Base-by-base conservation (phyloP, 257 asterid species). In the Jasminum sambac region DNA sequence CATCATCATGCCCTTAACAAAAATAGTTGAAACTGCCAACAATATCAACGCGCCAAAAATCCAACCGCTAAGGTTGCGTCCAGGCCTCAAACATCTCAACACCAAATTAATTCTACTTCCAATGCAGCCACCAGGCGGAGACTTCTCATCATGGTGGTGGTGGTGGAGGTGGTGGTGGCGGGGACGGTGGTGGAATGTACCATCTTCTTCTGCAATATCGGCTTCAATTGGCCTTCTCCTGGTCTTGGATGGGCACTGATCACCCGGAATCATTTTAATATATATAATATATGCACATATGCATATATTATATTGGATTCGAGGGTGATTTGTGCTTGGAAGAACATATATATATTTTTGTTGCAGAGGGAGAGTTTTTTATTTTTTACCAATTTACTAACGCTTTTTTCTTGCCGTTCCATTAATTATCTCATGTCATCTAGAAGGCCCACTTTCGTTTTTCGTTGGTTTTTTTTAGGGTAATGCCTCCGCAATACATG, bases 401-500 rank as follows among this genome's bases (percentile, higher is more conserved):
- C 62, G 62, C 34, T 21, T 13, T 4, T 55, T 55, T 55, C 80
- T 58, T 65, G 69, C 44, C 50, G 65, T 30, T 61, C 50, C 5
- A 24, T 66, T n/a, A 63, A 13, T 30, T n/a, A n/a, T 16, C 64
- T 39, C 24, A 30, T 58, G 46, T 24, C 65, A 52, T 55, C 13
- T 17, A 26, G 11, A 62, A 69, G 69, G 66, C 74, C 74, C 57
- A 75, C 64, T 62, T 40, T 44, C 72, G 26, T 8, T 13, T 40
- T 68, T 67, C 48, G 67, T 73, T 71, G 74, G 72, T 63, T 71
- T 62, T 8, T 66, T 70, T 52, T 1, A 6, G 62, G 68, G 58
- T 68, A 66, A 64, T 82, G 83, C 71, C 64, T 66, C 86, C 86
- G 81, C 8, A 25, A 48, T 55, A 52, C 52, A 42, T 64, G 83